Percentiles rank a stretch among this genome's conserved stretches.
These are phyloP conservation scores for Ceratocystis albifundus DNA, from an alignment of 2,329 filamentous ascomycete species.

Conservation along the genomic window DNA sequence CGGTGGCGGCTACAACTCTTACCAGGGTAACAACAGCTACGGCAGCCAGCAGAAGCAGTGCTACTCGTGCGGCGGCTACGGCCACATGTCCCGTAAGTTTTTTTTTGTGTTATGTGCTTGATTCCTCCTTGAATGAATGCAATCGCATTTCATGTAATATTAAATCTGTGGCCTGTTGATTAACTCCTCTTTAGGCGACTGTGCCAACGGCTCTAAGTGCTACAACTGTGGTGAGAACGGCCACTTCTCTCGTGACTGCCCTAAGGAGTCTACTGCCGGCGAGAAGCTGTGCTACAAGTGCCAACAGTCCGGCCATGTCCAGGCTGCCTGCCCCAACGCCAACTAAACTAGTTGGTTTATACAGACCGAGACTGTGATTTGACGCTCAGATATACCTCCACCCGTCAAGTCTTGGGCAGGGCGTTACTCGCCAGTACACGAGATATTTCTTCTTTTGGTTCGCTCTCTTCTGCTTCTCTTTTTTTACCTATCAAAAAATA, in stretches of 20 bases:
- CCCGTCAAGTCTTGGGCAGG: not conserved
- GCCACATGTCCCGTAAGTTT: conserved; percentile 80
- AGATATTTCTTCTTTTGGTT: not conserved
- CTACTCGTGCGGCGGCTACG: conserved; percentile 95
- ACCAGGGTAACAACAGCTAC: conserved; percentile 31
- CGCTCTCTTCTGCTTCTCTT: conserved; percentile 6
- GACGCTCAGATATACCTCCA: too few species aligned
- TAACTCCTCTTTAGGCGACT: conserved; percentile 51
- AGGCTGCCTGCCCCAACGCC: conserved; percentile 76
- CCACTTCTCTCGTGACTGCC: conserved; percentile 91
- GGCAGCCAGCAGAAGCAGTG: conserved; percentile 66
- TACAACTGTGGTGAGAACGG: conserved; percentile 97
- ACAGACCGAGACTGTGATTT: too few species aligned
- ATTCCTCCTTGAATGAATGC: too few species aligned
- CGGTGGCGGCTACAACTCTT: conserved; percentile 33
- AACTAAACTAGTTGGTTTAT: conserved; percentile 37
- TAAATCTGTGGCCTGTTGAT: not conserved
- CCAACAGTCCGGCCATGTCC: conserved; percentile 74
- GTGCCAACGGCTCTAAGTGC: conserved; percentile 98
- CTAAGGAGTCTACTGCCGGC: conserved; percentile 67
- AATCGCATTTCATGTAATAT: too few species aligned
- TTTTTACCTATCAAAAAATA: conserved; percentile 10
- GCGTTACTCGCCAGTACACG: not conserved
- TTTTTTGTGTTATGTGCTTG: too few species aligned
- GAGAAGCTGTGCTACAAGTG: conserved; percentile 99